A percentile compares a stretch with the other conserved stretches of the same genome.
Evolutionary conservation across 163 green algal genomes (phyloP).

Genomic region (Scenedesmus sp.): DNA sequence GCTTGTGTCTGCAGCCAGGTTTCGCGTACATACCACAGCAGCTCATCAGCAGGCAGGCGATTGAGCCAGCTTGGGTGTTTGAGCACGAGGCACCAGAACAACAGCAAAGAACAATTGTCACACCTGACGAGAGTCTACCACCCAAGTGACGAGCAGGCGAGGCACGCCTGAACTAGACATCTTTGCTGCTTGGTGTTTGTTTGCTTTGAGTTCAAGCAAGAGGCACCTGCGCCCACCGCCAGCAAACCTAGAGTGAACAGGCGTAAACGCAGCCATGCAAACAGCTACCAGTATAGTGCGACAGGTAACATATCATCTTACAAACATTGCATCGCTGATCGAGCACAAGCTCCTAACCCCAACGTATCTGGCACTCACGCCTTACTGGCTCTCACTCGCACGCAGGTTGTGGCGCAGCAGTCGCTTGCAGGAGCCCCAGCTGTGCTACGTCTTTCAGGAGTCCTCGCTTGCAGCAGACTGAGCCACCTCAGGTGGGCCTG

Average conservation of each 20-base stretch:
- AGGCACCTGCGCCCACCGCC: neutral
- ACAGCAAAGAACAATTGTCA: neutral
- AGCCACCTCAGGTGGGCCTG: constrained; percentile 18
- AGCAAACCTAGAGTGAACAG: constrained; percentile 17
- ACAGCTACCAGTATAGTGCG: constrained; percentile 16
- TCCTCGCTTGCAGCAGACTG: constrained; percentile 1
- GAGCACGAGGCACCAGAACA: neutral
- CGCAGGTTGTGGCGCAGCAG: constrained; percentile 39
- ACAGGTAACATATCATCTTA: neutral
- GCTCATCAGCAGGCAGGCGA: too few relatives aligned
- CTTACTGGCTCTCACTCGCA: neutral
- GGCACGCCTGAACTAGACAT: neutral
- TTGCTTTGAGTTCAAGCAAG: neutral
- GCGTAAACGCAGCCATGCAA: neutral
- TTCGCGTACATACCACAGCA: neutral
- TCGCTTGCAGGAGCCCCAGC: neutral
- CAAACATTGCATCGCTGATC: neutral
- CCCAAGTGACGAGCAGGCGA: neutral
- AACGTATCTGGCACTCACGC: neutral
- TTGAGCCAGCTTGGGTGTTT: neutral
- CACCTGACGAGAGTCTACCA: neutral
- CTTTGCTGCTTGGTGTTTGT: neutral
- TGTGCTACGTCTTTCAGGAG: neutral
- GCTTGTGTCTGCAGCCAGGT: neutral
- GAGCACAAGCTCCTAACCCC: neutral